Evolutionary conservation across 2,329 filamentous ascomycete species (phyloP), one percentile per base, ranked within the genome.

Genomic region (Apiospora phragmitis): DNA sequence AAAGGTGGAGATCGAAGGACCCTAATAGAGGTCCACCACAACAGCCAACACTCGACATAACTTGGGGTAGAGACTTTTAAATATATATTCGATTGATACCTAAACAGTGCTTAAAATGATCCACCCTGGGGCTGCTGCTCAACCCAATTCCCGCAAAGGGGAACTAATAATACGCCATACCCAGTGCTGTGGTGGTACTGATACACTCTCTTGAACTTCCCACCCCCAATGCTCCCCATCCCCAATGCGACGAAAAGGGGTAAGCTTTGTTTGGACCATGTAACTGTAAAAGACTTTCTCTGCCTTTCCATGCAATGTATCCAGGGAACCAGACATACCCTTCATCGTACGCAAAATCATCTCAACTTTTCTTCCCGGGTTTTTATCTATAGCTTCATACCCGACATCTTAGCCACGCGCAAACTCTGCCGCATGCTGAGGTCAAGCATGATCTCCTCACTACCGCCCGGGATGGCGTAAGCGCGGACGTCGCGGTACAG

Each of bases 371-470:
- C n/a, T 51, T 26, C 11, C 2, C 9, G 14, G 38, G 38, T 9
- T 68, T 91, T 98, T 81, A 99, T 80, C 88, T 91, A 98, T 81
- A 99, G 80, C 88, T 98, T 99, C 95, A 98, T 98, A 12, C 96
- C 96, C 81, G 97, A 86, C 73, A 91, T 91, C 88, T 98, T 92
- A 76, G 94, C 93, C 70, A 99, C 96, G 81, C 90, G 91, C 86
- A 97, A 81, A 73, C 92, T 93, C 87, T 98, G 95, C 76, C 95
- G 88, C 81, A 99, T 97, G 83, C 94, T 97, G 79, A 99, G 83
- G 82, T 99, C 96, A 75, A 98, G 85, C 96, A 99, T 99, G 75
- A 99, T 99, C 88, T 99, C 96, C 85, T 99, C 95, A 75, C 91
- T 94, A 32, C 96, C 96, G 78, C 96, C 96, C 3, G 96, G 96